Conservation (phyloP, 495 filamentous ascomycete species). For the Tuber microsphaerosporum region DNA sequence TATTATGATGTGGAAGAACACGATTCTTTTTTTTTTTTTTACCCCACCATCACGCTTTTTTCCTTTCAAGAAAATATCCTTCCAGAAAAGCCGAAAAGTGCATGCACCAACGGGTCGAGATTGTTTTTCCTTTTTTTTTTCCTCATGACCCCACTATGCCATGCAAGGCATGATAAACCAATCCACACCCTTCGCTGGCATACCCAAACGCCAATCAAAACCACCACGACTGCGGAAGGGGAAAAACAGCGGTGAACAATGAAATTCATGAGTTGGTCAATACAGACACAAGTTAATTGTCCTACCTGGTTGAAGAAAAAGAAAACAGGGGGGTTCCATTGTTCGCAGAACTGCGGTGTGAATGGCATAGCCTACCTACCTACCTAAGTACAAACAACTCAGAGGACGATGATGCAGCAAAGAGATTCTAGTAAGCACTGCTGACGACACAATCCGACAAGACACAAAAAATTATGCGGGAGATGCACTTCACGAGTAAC, state of each 20-base stretch:
- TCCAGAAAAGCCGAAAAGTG: slow-evolving; percentile 30
- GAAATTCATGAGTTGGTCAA: slow-evolving; percentile 6
- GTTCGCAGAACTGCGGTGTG: background rate
- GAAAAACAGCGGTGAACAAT: background rate
- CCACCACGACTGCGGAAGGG: background rate
- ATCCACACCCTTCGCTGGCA: slow-evolving; percentile 2
- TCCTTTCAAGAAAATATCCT: slow-evolving; percentile 12
- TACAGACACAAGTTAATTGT: background rate
- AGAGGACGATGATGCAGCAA: background rate
- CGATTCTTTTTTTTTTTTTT: background rate
- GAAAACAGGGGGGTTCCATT: background rate
- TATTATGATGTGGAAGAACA: background rate
- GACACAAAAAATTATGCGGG: background rate
- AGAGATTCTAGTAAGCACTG: slow-evolving; percentile 3
- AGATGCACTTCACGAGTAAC: background rate
- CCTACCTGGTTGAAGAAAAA: background rate
- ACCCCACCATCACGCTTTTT: background rate
- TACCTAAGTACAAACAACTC: background rate
- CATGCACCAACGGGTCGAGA: slow-evolving; percentile 31
- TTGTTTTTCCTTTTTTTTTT: slow-evolving; percentile 15
- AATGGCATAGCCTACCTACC: background rate
- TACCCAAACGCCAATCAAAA: background rate
- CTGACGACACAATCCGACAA: background rate
- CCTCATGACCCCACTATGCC: background rate
- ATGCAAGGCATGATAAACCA: background rate